phyloP scores from a whole-genome alignment of 2,329 filamentous ascomycete species.

The Aureobasidium leucospermi region DNA sequence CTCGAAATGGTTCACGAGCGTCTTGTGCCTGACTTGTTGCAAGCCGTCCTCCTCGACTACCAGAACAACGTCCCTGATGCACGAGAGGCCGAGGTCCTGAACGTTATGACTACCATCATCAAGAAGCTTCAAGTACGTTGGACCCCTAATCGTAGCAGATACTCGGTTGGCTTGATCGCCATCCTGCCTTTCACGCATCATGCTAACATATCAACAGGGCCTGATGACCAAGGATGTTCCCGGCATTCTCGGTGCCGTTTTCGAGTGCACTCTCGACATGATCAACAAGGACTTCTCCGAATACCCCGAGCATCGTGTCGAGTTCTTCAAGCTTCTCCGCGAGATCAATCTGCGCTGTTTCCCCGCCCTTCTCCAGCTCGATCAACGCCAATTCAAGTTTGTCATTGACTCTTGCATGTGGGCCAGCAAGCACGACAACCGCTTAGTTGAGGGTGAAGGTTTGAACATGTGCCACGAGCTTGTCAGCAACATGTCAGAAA shows the following conservation, averaged over 20 bases:
- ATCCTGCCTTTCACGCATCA: slow-evolving; percentile 17
- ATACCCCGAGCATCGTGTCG: slow-evolving; percentile 96
- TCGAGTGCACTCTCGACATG: slow-evolving; percentile 98
- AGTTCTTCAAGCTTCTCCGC: slow-evolving; percentile 95
- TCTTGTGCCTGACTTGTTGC: slow-evolving; percentile 91
- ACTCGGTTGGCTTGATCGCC: slow-evolving; percentile 29
- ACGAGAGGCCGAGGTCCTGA: slow-evolving; percentile 90
- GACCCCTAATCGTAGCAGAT: slow-evolving; percentile 45
- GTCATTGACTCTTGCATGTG: slow-evolving; percentile 99
- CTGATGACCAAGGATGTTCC: slow-evolving; percentile 98
- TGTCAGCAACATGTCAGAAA: slow-evolving; percentile 94
- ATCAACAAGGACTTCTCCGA: slow-evolving; percentile 99
- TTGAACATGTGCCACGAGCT: slow-evolving; percentile 97
- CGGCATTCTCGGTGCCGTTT: slow-evolving; percentile 95
- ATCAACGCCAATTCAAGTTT: slow-evolving; percentile 97
- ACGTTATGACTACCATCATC: slow-evolving; percentile 96
- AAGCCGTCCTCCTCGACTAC: slow-evolving; percentile 92
- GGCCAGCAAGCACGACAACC: slow-evolving; percentile 99
- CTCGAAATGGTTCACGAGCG: slow-evolving; percentile 85
- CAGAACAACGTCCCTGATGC: slow-evolving; percentile 94
- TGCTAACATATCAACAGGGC: slow-evolving; percentile 45
- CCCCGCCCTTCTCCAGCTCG: slow-evolving; percentile 85
- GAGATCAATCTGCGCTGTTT: slow-evolving; percentile 98
- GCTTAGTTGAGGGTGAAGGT: slow-evolving; percentile 91
- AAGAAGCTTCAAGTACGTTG: slow-evolving; percentile 87